A percentile compares a stretch with the other conserved stretches of the same genome.
Conservation (phyloP, 2,329 filamentous ascomycete genomes). For the Colletotrichum scovillei region DNA sequence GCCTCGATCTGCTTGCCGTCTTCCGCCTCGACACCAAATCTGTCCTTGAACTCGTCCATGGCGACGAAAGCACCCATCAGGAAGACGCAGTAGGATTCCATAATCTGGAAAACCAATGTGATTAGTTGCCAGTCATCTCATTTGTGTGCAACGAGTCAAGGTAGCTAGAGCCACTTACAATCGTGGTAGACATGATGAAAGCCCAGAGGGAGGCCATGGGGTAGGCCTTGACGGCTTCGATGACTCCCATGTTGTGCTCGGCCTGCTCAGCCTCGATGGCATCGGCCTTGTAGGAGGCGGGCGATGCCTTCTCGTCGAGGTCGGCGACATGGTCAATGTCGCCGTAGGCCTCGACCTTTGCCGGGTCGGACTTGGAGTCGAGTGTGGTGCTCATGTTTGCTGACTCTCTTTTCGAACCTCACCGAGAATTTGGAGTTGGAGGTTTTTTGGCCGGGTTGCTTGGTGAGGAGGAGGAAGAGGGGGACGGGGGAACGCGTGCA, state of each 20-base stretch:
- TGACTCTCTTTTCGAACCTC: not conserved
- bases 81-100: conserved; percentile 74
- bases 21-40: conserved; percentile 56
- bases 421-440: not conserved
- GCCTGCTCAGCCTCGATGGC: conserved; percentile 67
- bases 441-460: not conserved
- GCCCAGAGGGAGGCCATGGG: conserved; percentile 52
- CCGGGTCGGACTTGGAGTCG: conserved; percentile 29
- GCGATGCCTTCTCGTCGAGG: conserved; percentile 49
- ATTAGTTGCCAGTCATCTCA: conserved; percentile 32
- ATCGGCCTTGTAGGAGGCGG: conserved; percentile 58
- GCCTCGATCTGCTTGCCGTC: conserved; percentile 55
- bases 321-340: conserved; percentile 19
- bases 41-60: conserved; percentile 54
- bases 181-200: conserved; percentile 52
- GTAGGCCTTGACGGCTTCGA: conserved; percentile 47
- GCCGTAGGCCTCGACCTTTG: conserved; percentile 26
- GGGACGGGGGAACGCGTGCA: not conserved
- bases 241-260: conserved; percentile 48
- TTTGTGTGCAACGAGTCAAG: too few relatives aligned
- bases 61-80: conserved; percentile 70
- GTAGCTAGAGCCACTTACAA: conserved; percentile 47
- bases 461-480: not conserved
- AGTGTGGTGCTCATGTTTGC: conserved; percentile 14
- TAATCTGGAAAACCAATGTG: conserved; percentile 57